Percentiles rank a stretch among this genome's conserved stretches.
These are phyloP conservation scores for Onygena corvina DNA, from an alignment of 2,329 filamentous ascomycete genomes.

Conservation along the genomic window DNA sequence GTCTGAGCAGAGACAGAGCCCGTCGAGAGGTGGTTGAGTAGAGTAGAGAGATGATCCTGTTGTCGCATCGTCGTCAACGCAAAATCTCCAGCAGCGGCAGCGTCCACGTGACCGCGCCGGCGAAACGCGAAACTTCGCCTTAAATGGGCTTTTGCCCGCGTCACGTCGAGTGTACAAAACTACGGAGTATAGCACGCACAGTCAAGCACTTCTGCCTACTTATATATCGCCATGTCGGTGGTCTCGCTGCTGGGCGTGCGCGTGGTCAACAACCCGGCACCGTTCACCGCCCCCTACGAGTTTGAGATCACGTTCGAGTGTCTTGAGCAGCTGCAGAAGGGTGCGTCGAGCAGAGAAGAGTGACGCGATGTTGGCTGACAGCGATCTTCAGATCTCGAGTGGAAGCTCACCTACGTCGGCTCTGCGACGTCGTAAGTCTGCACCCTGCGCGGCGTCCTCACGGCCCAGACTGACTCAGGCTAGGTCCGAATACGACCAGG, in stretches of 20 bases:
- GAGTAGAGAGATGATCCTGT: no score
- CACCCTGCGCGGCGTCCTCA: background rate
- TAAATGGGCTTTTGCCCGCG: no score
- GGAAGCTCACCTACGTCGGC: slow-evolving; percentile 98
- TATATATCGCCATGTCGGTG: slow-evolving; percentile 59
- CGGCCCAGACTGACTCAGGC: slow-evolving; percentile 16
- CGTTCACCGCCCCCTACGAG: slow-evolving; percentile 83
- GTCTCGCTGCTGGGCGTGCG: slow-evolving; percentile 92
- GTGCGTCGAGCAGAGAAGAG: slow-evolving; percentile 35
- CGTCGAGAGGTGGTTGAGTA: no score
- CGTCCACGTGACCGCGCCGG: no score
- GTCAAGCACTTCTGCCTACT: background rate
- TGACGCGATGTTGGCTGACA: background rate
- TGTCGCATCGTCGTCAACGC: no score
- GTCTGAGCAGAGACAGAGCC: no score
- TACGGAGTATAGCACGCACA: no score
- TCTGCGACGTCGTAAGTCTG: slow-evolving; percentile 81
- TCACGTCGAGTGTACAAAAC: no score
- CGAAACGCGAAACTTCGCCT: no score
- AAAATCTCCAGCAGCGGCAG: no score
- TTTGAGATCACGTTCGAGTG: slow-evolving; percentile 99
- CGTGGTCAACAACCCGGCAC: slow-evolving; percentile 92
- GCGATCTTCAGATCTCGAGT: slow-evolving; percentile 67
- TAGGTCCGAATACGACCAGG: slow-evolving; percentile 93
- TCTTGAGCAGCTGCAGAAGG: slow-evolving; percentile 85